Conservation (phyloP, 2,329 filamentous ascomycete genomes). For the Zasmidium citrigriseum region DNA sequence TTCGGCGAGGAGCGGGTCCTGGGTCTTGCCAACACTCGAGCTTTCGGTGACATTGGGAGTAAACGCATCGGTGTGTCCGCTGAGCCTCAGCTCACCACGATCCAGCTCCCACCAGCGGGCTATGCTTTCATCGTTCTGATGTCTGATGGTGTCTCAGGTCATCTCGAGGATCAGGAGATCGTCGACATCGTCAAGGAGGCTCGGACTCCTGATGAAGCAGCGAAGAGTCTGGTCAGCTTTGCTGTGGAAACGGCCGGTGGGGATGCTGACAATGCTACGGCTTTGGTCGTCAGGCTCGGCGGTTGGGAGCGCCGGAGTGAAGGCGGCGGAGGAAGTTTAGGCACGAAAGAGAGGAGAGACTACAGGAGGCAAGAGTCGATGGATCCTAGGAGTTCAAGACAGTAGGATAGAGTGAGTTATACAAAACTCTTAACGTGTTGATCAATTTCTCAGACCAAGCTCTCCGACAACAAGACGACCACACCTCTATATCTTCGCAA, state of each 20-base stretch:
- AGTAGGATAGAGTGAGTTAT: too few relatives aligned
- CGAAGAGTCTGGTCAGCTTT: slow-evolving; percentile 77
- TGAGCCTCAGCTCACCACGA: slow-evolving; percentile 81
- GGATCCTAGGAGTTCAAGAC: slow-evolving; percentile 73
- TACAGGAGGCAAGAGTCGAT: slow-evolving; percentile 77
- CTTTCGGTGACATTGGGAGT: slow-evolving; percentile 88
- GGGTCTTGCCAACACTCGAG: slow-evolving; percentile 87
- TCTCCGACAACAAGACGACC: too few relatives aligned
- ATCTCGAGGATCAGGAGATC: slow-evolving; percentile 88
- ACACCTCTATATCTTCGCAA: too few relatives aligned
- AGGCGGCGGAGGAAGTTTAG: slow-evolving; percentile 83
- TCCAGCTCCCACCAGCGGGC: slow-evolving; percentile 79
- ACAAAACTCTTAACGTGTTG: too few relatives aligned
- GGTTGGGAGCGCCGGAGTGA: slow-evolving; percentile 72
- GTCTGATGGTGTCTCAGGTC: slow-evolving; percentile 85
- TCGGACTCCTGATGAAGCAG: slow-evolving; percentile 82
- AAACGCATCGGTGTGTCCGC: slow-evolving; percentile 94
- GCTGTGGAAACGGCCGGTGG: slow-evolving; percentile 73
- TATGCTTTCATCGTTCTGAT: slow-evolving; percentile 88
- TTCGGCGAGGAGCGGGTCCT: slow-evolving; percentile 97
- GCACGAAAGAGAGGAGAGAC: slow-evolving; percentile 88
- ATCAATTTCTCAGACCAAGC: too few relatives aligned
- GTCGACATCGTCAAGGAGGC: slow-evolving; percentile 96
- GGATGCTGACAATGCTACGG: slow-evolving; percentile 65
- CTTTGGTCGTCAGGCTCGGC: slow-evolving; percentile 62